Evolutionary conservation across 495 filamentous ascomycete genomes (phyloP).

Genomic region (Penicillium silybi): DNA sequence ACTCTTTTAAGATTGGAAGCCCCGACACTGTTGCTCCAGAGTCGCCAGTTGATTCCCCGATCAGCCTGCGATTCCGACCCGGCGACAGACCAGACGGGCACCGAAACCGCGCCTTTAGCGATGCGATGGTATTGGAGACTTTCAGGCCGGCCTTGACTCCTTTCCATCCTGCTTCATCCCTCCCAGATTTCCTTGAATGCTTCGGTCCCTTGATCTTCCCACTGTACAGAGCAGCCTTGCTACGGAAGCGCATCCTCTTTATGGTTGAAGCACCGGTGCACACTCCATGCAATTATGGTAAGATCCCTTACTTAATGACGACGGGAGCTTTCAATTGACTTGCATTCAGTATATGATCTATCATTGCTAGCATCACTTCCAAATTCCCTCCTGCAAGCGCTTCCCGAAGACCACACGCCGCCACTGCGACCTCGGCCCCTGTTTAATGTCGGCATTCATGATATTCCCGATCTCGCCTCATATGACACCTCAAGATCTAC

Average conservation of each 20-base stretch:
- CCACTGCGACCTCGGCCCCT: constrained; percentile 72
- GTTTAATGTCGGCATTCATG: constrained; percentile 87
- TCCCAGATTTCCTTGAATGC: constrained; percentile 68
- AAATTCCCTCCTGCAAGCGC: constrained; percentile 61
- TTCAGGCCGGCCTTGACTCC: constrained; percentile 68
- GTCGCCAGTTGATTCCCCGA: constrained; percentile 51
- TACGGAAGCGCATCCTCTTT: constrained; percentile 85
- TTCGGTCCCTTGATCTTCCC: constrained; percentile 92
- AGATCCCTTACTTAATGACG: constrained; percentile 2
- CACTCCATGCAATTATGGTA: constrained; percentile 83
- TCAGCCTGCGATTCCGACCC: constrained; percentile 46
- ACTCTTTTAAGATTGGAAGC: constrained; percentile 54
- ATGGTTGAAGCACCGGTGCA: constrained; percentile 81
- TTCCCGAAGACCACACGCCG: constrained; percentile 36
- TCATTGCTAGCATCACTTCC: constrained; percentile 81
- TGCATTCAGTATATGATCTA: constrained; percentile 74
- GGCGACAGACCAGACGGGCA: constrained; percentile 33
- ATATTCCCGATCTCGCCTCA: constrained; percentile 72
- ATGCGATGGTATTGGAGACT: constrained; percentile 53
- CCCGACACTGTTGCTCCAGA: constrained; percentile 35
- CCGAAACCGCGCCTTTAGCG: constrained; percentile 39
- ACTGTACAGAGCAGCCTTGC: constrained; percentile 79
- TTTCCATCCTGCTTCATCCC: constrained; percentile 80
- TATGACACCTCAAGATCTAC: constrained; percentile 21
- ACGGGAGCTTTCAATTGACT: background rate